Evolutionary conservation across 106 monocot species (phyloP).

Genomic region (Acorus gramineus): DNA sequence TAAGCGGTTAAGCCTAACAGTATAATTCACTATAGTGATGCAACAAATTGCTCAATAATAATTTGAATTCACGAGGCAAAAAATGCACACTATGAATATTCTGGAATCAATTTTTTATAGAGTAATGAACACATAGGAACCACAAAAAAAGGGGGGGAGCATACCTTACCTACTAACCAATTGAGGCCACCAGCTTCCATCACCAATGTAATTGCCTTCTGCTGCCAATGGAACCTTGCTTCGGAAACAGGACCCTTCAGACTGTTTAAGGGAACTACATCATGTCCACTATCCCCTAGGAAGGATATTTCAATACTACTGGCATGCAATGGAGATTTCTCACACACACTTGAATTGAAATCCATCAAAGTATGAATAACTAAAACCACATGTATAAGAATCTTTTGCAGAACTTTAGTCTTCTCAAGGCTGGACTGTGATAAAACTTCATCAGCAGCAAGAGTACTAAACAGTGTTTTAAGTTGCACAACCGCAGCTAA

Average conservation of each 20-base stretch:
- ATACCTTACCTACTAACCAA: conserved; percentile 97
- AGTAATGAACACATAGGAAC: background rate
- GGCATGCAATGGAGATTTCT: conserved; percentile 16
- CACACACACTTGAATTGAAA: conserved; percentile 31
- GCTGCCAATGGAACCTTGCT: conserved; percentile 40
- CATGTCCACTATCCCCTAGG: conserved; percentile 9
- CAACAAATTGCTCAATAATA: too few species aligned
- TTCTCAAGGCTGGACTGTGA: conserved; percentile 39
- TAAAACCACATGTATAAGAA: conserved; percentile 68
- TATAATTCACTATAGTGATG: too few species aligned
- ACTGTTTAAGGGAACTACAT: conserved; percentile 13
- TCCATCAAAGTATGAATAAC: conserved; percentile 66
- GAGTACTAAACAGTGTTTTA: conserved; percentile 50
- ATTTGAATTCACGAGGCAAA: too few species aligned
- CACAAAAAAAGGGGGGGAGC: conserved; percentile 7
- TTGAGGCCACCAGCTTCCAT: conserved; percentile 98
- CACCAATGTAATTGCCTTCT: conserved; percentile 66
- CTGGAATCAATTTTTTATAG: too few species aligned
- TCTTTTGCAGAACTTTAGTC: conserved; percentile 51
- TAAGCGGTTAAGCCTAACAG: too few species aligned
- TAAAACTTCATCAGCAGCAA: conserved; percentile 49
- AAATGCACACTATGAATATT: too few species aligned
- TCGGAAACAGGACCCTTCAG: conserved; percentile 30
- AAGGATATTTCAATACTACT: conserved; percentile 11
- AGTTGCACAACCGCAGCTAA: conserved; percentile 82